Conservation (phyloP, 2,329 filamentous ascomycete genomes). For the Trichophyton equinum region DNA sequence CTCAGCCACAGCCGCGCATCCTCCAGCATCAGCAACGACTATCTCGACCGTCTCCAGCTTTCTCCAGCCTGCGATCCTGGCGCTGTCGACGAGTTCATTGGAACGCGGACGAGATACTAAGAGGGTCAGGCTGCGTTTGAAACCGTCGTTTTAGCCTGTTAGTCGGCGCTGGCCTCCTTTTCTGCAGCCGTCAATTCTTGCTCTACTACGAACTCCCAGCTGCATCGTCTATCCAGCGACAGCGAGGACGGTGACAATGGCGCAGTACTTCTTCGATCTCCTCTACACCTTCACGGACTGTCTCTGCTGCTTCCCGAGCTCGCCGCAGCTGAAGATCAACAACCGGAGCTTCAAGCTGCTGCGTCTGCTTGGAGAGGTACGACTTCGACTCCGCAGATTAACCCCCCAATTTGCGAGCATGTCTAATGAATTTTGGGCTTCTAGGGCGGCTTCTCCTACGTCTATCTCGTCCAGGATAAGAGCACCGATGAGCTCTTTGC, state of each 20-base stretch:
- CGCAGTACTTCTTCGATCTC: conserved; percentile 74
- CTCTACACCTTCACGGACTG: conserved; percentile 89
- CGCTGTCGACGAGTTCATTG: no score
- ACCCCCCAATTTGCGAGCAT: neutral
- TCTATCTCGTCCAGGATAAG: conserved; percentile 94
- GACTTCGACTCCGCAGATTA: conserved; percentile 13
- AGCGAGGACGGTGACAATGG: conserved; percentile 42
- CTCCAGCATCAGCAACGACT: neutral
- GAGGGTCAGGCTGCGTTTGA: no score
- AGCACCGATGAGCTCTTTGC: conserved; percentile 73
- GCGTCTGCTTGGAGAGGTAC: conserved; percentile 79
- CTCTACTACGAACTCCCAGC: neutral
- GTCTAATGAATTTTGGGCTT: conserved; percentile 3
- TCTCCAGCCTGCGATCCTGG: no score
- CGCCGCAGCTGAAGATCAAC: conserved; percentile 91
- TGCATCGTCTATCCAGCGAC: neutral
- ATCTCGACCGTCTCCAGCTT: neutral
- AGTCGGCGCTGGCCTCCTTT: no score
- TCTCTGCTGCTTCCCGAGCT: conserved; percentile 90
- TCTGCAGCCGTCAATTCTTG: no score
- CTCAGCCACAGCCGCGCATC: neutral
- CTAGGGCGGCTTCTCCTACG: conserved; percentile 89
- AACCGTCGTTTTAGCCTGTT: no score
- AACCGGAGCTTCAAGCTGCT: conserved; percentile 90
- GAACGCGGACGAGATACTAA: no score